Evolutionary conservation across 2,329 filamentous ascomycete genomes (phyloP).

Genomic region (Corynespora cassiicola): DNA sequence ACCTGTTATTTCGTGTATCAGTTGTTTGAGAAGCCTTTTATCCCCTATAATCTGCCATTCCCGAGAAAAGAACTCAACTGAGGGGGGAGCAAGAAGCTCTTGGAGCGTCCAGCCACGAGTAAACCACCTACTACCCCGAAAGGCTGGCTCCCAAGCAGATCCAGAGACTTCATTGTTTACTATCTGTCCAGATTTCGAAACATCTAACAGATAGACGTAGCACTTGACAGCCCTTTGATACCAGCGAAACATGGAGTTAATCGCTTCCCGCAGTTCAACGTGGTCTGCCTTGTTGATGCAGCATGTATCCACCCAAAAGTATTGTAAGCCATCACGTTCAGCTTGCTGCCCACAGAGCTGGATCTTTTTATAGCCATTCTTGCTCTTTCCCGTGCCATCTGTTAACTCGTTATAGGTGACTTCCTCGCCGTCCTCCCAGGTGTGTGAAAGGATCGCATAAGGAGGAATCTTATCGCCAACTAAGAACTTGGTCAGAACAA

Average conservation of each 20-base stretch:
- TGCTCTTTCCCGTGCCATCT: conserved; percentile 1
- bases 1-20: conserved; percentile 2
- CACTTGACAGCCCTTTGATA: background rate
- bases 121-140: conserved; percentile 6
- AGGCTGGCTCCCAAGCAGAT: conserved; percentile 8
- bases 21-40: conserved; percentile 1
- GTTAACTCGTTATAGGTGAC: conserved; percentile 6
- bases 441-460: conserved; percentile 4
- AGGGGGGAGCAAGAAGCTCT: conserved; percentile 1
- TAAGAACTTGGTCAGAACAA: too few relatives aligned
- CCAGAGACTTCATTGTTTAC: too few relatives aligned
- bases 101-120: conserved; percentile 1
- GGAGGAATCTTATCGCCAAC: too few relatives aligned
- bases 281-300: conserved; percentile 5
- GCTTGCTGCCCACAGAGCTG: conserved; percentile 7
- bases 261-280: conserved; percentile 1
- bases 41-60: conserved; percentile 3
- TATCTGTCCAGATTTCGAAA: too few relatives aligned
- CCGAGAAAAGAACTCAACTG: conserved; percentile 5
- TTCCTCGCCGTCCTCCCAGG: conserved; percentile 5
- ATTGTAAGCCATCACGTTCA: conserved; percentile 6
- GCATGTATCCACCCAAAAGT: conserved; percentile 11
- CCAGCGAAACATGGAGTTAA: conserved; percentile 5
- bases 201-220: conserved; percentile 4
- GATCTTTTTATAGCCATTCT: conserved; percentile 6